Percentiles rank a stretch among this genome's conserved stretches.
Evolutionary conservation across 2,329 filamentous ascomycete species (phyloP).

Genomic region (Arthroderma uncinatum): DNA sequence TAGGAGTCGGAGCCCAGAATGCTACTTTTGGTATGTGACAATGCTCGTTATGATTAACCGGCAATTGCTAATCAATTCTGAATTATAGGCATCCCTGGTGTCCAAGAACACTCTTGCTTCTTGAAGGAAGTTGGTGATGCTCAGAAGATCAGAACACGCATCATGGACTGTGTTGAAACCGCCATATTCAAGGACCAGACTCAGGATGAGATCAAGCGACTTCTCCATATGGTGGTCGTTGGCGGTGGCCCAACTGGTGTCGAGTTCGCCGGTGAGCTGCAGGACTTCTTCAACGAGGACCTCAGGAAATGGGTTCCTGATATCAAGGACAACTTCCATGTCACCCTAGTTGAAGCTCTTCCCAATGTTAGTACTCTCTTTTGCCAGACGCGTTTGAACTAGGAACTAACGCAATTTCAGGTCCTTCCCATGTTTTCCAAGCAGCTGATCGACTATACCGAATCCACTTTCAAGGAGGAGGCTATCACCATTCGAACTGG

Average conservation of each 20-base stretch:
- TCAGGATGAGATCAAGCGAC: slow-evolving; percentile 75
- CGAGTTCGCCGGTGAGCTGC: slow-evolving; percentile 94
- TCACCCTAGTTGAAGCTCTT: slow-evolving; percentile 92
- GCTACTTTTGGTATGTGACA: slow-evolving; percentile 69
- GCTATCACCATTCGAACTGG: slow-evolving; percentile 96
- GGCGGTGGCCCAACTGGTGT: slow-evolving; percentile 93
- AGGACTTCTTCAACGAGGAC: slow-evolving; percentile 98
- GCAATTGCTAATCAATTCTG: neutral
- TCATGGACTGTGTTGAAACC: slow-evolving; percentile 99
- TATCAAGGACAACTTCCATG: slow-evolving; percentile 88
- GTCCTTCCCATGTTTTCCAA: slow-evolving; percentile 96
- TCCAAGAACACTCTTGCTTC: slow-evolving; percentile 92
- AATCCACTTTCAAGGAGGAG: slow-evolving; percentile 98
- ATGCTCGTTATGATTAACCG: neutral
- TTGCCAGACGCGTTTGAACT: neutral
- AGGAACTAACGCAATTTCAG: slow-evolving; percentile 17
- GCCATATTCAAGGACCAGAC: slow-evolving; percentile 96
- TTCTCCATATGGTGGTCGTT: slow-evolving; percentile 95
- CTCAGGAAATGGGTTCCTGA: slow-evolving; percentile 97
- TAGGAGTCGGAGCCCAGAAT: slow-evolving; percentile 95
- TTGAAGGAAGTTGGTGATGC: slow-evolving; percentile 96
- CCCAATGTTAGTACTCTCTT: slow-evolving; percentile 54
- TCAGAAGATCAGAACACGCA: slow-evolving; percentile 91
- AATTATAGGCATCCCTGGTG: slow-evolving; percentile 64
- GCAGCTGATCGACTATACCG: slow-evolving; percentile 97